These are phyloP conservation scores for Sanghuangporus sanghuang DNA, from an alignment of 1,284 basidiomycete genomes.

Conservation along the genomic window DNA sequence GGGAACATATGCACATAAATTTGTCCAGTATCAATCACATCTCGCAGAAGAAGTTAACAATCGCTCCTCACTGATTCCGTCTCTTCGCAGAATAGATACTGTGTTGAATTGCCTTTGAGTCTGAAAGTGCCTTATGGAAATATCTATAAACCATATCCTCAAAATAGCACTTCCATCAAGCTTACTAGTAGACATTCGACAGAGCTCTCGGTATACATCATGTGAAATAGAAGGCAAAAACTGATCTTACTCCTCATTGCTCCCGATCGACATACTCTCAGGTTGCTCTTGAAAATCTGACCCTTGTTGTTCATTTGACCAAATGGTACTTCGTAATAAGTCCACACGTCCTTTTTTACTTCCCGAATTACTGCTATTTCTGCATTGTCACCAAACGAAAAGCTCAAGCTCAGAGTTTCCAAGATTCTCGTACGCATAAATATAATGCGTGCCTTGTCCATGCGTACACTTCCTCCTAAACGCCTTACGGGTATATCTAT, in stretches of 20 bases:
- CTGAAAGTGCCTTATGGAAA: too few relatives aligned
- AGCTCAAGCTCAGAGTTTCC: not conserved
- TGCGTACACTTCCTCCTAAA: not conserved
- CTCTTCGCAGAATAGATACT: not conserved
- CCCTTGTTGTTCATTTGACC: not conserved
- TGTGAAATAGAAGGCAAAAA: too few relatives aligned
- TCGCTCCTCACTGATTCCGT: not conserved
- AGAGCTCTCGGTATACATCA: too few relatives aligned
- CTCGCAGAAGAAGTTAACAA: not conserved
- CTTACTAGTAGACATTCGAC: too few relatives aligned
- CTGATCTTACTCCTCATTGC: too few relatives aligned
- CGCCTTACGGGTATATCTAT: not conserved
- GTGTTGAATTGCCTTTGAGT: not conserved
- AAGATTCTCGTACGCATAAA: not conserved
- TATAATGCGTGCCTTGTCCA: not conserved
- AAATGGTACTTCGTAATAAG: not conserved
- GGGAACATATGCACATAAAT: too few relatives aligned
- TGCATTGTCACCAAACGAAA: not conserved
- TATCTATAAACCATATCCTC: too few relatives aligned
- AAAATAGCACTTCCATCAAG: too few relatives aligned
- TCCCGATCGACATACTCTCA: too few relatives aligned
- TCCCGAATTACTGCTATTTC: not conserved
- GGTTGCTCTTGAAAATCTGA: not conserved
- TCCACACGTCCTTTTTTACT: not conserved
- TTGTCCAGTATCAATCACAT: too few relatives aligned